Evolutionary conservation across 176 grass and related monocot species (phyloP).

Genomic region (Raddia distichophylla): DNA sequence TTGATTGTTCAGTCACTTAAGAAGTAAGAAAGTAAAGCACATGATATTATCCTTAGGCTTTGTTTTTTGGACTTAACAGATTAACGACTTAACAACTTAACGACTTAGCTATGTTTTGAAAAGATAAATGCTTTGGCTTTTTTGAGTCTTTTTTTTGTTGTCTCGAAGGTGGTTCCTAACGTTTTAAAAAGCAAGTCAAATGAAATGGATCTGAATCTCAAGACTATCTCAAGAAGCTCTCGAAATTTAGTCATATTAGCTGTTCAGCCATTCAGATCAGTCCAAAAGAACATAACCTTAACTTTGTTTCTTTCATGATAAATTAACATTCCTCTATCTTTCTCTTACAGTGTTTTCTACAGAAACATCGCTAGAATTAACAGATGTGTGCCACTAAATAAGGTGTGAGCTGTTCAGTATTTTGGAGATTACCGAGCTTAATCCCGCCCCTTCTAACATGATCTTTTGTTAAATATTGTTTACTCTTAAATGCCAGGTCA

Average conservation of each 20-base stretch:
- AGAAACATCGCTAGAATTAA: slow-evolving; percentile 86
- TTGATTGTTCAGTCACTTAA: background rate
- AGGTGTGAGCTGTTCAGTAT: slow-evolving; percentile 56
- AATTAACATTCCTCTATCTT: slow-evolving; percentile 27
- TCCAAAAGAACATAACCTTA: background rate
- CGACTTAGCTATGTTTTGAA: too few relatives aligned
- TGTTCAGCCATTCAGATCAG: too few relatives aligned
- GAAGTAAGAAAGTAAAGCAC: background rate
- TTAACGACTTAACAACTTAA: too few relatives aligned
- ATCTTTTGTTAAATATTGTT: slow-evolving; percentile 27
- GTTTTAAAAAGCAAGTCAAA: too few relatives aligned
- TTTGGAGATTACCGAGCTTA: background rate
- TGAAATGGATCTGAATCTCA: too few relatives aligned
- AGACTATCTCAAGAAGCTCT: too few relatives aligned
- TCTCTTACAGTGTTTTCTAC: slow-evolving; percentile 72
- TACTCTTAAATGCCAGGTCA: slow-evolving; percentile 51
- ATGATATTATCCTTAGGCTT: background rate
- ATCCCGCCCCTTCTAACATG: slow-evolving; percentile 10
- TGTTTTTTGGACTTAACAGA: too few relatives aligned
- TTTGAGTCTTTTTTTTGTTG: too few relatives aligned
- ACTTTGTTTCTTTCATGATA: background rate
- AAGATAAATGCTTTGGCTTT: too few relatives aligned
- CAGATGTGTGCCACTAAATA: slow-evolving; percentile 90
- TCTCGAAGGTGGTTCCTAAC: too few relatives aligned
- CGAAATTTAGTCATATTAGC: too few relatives aligned